Base-by-base conservation (phyloP, 2,329 filamentous ascomycete genomes). In the Raffaelea ambrosiae region DNA sequence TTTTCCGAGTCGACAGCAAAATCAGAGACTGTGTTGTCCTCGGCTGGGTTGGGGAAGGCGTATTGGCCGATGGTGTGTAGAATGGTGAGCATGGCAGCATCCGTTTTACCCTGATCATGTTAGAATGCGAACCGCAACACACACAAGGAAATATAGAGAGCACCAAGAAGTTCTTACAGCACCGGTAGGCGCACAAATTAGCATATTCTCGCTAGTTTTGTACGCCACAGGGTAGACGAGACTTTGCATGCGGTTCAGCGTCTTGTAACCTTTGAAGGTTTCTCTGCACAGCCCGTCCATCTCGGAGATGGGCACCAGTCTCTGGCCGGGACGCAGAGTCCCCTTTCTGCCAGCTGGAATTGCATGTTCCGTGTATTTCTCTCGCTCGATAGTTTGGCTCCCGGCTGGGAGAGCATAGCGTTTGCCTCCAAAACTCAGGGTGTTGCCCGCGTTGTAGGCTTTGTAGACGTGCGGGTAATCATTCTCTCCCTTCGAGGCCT, bases 201-300 rank as follows among this genome's bases (percentile, higher is more conserved):
- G 79, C 91, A 98, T 96, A 57, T 98, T 98, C 67, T 98, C 93
- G 60, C 83, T 95, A 2, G 88, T 96, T 63, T 84, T 88, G 68
- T 98, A 97, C 0, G 90, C 93, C 5, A 98, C 88, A 1, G 89
- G 89, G 59, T 95, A 95, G 0, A 97, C 87, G 43, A 98, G 73
- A 63, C 90, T 97, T 68, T 98, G 93, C 94, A 98, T 98, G 23
- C 94, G 84, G 61, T 98, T 98, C 51, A 98, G 76, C 3, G 86
- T 70, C 66, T 90, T 91, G 72, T 98, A 98, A 0, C 90, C 90
- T 60, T 84, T 87, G 70, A 98, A 98, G 0, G 93, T 98, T n/a
- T 79, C 81, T 51, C 81, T 78, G 58, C 93, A 98, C 23, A 98
- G 73, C 0, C 87, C 88, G 63, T 98, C 93, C 70, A 98, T 76